Evolutionary conservation across 306 rosid species (phyloP).

Genomic region (Prunus salicina): DNA sequence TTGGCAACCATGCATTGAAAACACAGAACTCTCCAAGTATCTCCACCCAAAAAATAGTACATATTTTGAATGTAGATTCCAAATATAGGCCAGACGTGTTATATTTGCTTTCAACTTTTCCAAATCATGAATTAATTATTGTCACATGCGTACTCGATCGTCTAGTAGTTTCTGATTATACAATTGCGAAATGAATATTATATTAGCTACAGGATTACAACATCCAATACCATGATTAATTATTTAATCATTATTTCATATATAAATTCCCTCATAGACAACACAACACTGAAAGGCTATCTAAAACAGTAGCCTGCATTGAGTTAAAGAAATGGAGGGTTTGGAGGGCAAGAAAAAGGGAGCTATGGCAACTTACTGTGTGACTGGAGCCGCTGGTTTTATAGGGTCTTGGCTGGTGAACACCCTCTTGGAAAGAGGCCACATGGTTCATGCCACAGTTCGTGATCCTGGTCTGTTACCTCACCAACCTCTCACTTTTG

Average conservation of each 20-base stretch:
- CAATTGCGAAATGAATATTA: neutral
- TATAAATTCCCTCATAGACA: neutral
- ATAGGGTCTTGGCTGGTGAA: constrained; percentile 73
- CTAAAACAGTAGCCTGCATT: neutral
- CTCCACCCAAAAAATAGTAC: neutral
- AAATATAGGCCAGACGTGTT: neutral
- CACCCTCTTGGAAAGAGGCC: constrained; percentile 68
- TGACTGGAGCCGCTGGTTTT: constrained; percentile 71
- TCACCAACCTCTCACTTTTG: neutral
- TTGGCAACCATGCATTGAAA: neutral
- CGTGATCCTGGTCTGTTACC: constrained; percentile 60
- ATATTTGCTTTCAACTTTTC: neutral
- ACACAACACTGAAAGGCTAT: neutral
- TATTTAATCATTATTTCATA: too few relatives aligned
- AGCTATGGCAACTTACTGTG: constrained; percentile 47
- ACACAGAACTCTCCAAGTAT: neutral
- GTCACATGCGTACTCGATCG: neutral
- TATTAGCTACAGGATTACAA: neutral
- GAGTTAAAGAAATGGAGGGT: constrained; percentile 32
- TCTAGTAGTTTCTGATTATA: neutral
- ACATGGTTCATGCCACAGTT: constrained; percentile 67
- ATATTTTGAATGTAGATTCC: neutral
- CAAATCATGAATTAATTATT: neutral
- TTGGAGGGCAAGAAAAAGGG: neutral
- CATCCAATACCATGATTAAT: neutral